Evolutionary conservation across 805 yeast genomes (phyloP), one percentile per base, ranked within the genome.

Genomic region (Metschnikowia santaceciliae): DNA sequence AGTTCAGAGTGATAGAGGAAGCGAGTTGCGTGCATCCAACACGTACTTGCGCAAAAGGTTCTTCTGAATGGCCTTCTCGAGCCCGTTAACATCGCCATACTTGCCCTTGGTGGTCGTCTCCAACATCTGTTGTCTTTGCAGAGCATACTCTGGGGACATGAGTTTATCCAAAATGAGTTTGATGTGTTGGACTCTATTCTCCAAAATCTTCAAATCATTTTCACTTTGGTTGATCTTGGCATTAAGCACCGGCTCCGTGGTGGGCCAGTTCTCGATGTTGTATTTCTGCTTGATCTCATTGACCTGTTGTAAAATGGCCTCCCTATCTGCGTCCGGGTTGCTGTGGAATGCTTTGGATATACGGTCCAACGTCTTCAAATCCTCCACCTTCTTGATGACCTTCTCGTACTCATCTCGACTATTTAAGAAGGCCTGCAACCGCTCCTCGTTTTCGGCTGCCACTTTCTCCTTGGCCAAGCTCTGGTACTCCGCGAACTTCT

Each of bases 401-500:
- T 50, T 44, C 22, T 61, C 62, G 32, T 62, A 59, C 47, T 64
- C 61, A 13, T 56, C 51, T 47, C 63, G 78, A 61, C 79, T 80
- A 35, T 70, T 62, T 50, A 82, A 67, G 61, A 88, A 86, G 42
- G 78, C 79, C 47, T 71, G 61, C 36, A 83, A 75, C 67, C 80
- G 83, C 42, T 60, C 61, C 36, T 75, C 68, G 69, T 89, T 95
- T 65, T 90, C 95, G n/a, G 70, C 62, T 1, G 75, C 69, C 17
- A 90, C 92, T 57, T 79, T 76, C 45, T 71, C 71, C 59, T 83
- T 85, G 47, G 96, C 96, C 61, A 84, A 81, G 39, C 76, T 74
- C 66, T 87, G 87, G 71, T 87, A 90, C 55, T 78, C 72, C 26
- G 88, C 92, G 76, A 91, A 89, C 68, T 90, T 92, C 64, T 90